A percentile compares a stretch with the other conserved stretches of the same genome.
Evolutionary conservation across 2,329 filamentous ascomycete genomes (phyloP).

Genomic region (Ampelomyces quisqualis): DNA sequence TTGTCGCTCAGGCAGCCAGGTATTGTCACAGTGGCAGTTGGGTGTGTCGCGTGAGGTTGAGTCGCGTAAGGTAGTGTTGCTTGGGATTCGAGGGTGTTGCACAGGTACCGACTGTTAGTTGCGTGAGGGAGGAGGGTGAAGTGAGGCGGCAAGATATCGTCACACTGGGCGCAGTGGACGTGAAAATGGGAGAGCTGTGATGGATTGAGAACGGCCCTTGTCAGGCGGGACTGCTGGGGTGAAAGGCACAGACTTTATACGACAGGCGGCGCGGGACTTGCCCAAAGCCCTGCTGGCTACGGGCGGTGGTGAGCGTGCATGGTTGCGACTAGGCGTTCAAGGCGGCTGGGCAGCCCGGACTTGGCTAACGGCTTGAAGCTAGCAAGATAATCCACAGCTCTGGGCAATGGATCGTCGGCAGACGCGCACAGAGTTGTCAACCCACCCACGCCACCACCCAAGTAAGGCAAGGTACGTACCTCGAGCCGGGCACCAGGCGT

Average conservation of each 20-base stretch:
- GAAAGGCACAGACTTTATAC: conserved; percentile 31
- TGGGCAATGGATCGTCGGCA: conserved; percentile 30
- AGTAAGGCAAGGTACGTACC: no score
- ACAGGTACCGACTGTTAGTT: conserved; percentile 12
- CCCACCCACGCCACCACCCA: conserved; percentile 10
- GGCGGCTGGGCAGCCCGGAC: conserved; percentile 17
- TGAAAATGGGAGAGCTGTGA: conserved; percentile 13
- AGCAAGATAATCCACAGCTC: conserved; percentile 17
- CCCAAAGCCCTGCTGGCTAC: conserved; percentile 24
- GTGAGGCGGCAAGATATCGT: conserved; percentile 25
- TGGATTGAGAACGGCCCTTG: conserved; percentile 20
- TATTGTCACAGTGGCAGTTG: conserved; percentile 14
- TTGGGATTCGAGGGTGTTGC: conserved; percentile 15
- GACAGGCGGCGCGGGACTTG: conserved; percentile 21
- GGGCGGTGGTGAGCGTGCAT: conserved; percentile 25
- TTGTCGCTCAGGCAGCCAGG: conserved; percentile 23
- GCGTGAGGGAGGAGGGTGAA: conserved; percentile 17
- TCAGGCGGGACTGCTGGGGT: conserved; percentile 6
- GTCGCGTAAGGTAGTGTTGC: conserved; percentile 14
- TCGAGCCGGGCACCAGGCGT: no score
- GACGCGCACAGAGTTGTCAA: conserved; percentile 35
- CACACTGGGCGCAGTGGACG: conserved; percentile 27
- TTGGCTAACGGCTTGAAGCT: conserved; percentile 17
- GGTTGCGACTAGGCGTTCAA: conserved; percentile 15
- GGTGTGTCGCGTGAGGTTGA: conserved; percentile 9